phyloP scores from a whole-genome alignment of 2,329 filamentous ascomycete species.

The Sporothrix pallida region DNA sequence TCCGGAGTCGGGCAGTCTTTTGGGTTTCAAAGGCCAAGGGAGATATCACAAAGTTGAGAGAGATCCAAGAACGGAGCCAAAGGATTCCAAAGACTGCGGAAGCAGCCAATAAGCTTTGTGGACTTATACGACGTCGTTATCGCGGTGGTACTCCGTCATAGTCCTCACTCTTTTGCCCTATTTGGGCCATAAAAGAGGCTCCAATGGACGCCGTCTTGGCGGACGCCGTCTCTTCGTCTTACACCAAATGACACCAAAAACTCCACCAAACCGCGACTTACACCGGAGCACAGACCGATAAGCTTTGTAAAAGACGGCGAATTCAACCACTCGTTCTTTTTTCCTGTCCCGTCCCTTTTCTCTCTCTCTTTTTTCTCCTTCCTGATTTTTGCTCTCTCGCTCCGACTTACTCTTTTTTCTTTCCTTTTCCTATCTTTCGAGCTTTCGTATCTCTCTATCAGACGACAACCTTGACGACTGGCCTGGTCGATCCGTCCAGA shows the following conservation, averaged over 20 bases:
- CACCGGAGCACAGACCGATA: constrained; percentile 9
- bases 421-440: neutral
- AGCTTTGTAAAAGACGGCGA: constrained; percentile 3
- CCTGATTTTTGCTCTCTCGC: neutral
- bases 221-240: constrained; percentile 23
- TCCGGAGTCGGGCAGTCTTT: neutral
- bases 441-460: neutral
- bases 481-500: neutral
- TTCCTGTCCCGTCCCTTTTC: neutral
- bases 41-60: neutral
- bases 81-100: neutral
- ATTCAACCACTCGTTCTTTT: neutral
- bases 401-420: neutral
- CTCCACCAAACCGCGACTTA: constrained; percentile 17
- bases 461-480: neutral
- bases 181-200: neutral
- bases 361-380: neutral
- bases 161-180: neutral
- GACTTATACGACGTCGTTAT: constrained; percentile 27
- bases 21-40: neutral
- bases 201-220: neutral
- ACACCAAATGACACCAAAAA: neutral
- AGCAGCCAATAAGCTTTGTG: constrained; percentile 18
- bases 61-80: neutral
- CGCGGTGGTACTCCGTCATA: neutral